These are phyloP conservation scores for Gossypium davidsonii DNA, from an alignment of 441 rosid genomes.

Conservation along the genomic window DNA sequence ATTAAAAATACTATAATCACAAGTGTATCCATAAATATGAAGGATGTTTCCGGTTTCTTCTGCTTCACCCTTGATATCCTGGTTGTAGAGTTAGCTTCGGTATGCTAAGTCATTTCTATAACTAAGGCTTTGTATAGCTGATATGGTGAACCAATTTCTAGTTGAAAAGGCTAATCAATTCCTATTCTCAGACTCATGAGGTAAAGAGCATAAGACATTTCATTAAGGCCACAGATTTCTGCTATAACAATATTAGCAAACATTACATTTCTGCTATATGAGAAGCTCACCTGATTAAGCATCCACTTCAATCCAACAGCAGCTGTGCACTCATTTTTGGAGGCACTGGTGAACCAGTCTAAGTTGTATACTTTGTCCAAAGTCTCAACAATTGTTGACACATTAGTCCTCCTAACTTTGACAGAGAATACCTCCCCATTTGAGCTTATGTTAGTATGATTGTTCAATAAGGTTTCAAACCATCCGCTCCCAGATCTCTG, in stretches of 20 bases:
- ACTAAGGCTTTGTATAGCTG: background rate
- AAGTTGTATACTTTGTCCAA: conserved; percentile 74
- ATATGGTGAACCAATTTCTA: background rate
- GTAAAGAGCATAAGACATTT: background rate
- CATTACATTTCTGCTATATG: background rate
- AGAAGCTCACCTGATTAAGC: conserved; percentile 81
- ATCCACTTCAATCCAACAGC: conserved; percentile 98
- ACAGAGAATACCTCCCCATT: conserved; percentile 92
- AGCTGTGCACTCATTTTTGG: conserved; percentile 88
- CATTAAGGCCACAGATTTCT: background rate
- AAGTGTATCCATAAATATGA: background rate
- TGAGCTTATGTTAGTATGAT: conserved; percentile 90
- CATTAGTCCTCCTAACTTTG: conserved; percentile 75
- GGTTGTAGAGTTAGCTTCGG: background rate
- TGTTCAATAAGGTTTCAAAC: conserved; percentile 91
- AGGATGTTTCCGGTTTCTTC: background rate
- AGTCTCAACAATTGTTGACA: conserved; percentile 62
- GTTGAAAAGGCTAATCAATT: background rate
- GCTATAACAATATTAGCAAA: background rate
- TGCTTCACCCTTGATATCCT: background rate
- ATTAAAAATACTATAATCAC: background rate
- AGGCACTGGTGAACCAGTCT: conserved; percentile 91
- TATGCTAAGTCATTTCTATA: background rate
- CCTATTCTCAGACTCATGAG: background rate
- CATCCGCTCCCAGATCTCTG: conserved; percentile 99